Conservation (phyloP, 768 basidiomycete genomes). For the Calocera viscosa region DNA sequence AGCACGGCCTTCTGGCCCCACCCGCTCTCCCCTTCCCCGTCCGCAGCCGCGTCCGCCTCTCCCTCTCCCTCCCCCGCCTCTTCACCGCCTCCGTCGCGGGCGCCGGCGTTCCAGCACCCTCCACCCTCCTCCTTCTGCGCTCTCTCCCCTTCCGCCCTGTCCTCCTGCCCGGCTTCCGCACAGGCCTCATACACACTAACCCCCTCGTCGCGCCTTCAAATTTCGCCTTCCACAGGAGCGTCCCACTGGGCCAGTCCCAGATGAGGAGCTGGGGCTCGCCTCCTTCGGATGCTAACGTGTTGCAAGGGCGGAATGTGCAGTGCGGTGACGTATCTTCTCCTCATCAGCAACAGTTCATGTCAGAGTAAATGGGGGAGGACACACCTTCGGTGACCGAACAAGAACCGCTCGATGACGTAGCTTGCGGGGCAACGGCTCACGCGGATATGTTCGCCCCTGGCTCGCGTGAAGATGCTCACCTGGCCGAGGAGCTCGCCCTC, state of each 20-base stretch:
- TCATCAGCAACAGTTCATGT: no score
- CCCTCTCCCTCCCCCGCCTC: no score
- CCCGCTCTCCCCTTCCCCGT: conserved; percentile 14
- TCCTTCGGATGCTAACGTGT: conserved; percentile 66
- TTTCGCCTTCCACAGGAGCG: conserved; percentile 38
- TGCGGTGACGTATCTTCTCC: conserved; percentile 64
- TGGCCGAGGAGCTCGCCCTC: conserved; percentile 71
- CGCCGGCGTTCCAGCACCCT: conserved; percentile 13
- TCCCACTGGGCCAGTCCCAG: conserved; percentile 69
- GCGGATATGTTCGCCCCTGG: conserved; percentile 91
- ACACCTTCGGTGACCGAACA: conserved; percentile 73
- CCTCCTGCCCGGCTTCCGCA: conserved; percentile 23
- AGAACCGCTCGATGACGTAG: conserved; percentile 72
- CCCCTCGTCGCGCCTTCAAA: conserved; percentile 33
- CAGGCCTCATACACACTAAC: conserved; percentile 30
- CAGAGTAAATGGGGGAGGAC: conserved; percentile 16
- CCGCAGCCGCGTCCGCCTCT: conserved; percentile 18
- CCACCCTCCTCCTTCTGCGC: conserved; percentile 13
- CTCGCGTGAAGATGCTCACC: conserved; percentile 76
- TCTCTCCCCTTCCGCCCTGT: conserved; percentile 18
- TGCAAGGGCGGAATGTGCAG: conserved; percentile 48
- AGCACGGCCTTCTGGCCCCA: conserved; percentile 16
- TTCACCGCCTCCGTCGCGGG: conserved; percentile 12
- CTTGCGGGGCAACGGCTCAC: conserved; percentile 83
- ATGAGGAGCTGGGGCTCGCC: conserved; percentile 66